Percentiles rank a stretch among this genome's conserved stretches.
Conservation (phyloP, 1,284 basidiomycete species). For the Trametes polyzona region DNA sequence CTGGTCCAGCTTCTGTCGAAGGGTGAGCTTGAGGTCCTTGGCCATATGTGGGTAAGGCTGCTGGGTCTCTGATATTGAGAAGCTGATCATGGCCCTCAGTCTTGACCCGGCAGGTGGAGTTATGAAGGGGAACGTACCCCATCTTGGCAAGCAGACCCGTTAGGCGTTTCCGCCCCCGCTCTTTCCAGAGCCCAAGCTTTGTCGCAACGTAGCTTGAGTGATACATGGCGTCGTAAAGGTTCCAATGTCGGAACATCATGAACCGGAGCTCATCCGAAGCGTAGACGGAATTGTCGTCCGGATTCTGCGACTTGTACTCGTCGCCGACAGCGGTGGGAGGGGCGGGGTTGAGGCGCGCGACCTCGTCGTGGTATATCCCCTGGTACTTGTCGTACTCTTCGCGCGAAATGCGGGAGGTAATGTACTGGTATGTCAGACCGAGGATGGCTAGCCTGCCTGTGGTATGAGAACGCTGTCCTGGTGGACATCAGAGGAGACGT, state of each 20-base stretch:
- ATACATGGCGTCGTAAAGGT: slow-evolving; percentile 95
- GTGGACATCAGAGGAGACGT: slow-evolving; percentile 1
- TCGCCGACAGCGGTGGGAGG: slow-evolving; percentile 41
- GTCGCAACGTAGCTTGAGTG: slow-evolving; percentile 96
- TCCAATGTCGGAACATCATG: slow-evolving; percentile 97
- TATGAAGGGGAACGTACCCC: slow-evolving; percentile 67
- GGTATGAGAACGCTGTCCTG: background rate
- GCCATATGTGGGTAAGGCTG: slow-evolving; percentile 97
- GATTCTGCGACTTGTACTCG: slow-evolving; percentile 57
- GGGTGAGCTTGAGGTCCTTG: slow-evolving; percentile 85
- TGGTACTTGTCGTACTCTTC: slow-evolving; percentile 86
- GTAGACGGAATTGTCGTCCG: slow-evolving; percentile 83
- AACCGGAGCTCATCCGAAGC: slow-evolving; percentile 90
- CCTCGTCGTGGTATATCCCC: slow-evolving; percentile 83
- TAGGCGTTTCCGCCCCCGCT: slow-evolving; percentile 86
- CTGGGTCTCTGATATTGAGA: slow-evolving; percentile 92
- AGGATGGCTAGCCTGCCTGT: slow-evolving; percentile 88
- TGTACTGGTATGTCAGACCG: slow-evolving; percentile 93
- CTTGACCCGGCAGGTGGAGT: background rate
- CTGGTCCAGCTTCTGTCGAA: slow-evolving; percentile 83
- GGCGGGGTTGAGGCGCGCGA: slow-evolving; percentile 82
- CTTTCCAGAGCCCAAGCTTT: slow-evolving; percentile 96
- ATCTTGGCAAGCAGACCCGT: slow-evolving; percentile 97
- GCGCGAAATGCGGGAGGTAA: slow-evolving; percentile 85
- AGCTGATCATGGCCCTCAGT: slow-evolving; percentile 50